phyloP scores from a whole-genome alignment of 495 filamentous ascomycete genomes.

The Penicillium ochrochloron region DNA sequence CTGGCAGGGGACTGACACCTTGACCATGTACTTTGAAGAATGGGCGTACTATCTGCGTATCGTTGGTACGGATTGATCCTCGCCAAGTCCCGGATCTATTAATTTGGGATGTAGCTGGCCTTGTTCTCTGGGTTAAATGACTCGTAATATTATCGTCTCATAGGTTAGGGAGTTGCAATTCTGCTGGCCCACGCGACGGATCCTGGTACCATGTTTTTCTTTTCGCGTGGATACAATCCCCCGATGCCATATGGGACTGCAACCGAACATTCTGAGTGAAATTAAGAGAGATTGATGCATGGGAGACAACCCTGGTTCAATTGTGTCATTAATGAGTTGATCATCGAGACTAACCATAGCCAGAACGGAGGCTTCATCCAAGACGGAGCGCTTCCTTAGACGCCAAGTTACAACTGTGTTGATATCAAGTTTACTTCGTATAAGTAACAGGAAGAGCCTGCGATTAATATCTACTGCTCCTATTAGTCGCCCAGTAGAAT shows the following conservation, averaged over 20 bases:
- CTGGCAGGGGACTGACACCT: not conserved
- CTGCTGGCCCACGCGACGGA: not conserved
- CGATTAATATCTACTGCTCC: not conserved
- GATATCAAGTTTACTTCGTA: not conserved
- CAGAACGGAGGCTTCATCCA: not conserved
- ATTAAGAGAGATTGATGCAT: not conserved
- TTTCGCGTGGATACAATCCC: not conserved
- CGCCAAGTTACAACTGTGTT: not conserved
- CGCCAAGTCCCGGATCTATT: not conserved
- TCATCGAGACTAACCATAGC: not conserved
- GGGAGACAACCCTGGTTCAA: not conserved
- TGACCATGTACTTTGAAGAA: not conserved
- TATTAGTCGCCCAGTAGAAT: not conserved
- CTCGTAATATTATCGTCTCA: not conserved
- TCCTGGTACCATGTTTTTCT: not conserved
- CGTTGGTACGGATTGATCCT: not conserved
- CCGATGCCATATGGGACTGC: slow-evolving; percentile 3
- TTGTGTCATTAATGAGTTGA: not conserved
- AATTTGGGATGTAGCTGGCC: not conserved
- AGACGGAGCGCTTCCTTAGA: not conserved
- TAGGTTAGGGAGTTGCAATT: not conserved
- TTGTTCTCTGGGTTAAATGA: not conserved
- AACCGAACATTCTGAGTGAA: not conserved
- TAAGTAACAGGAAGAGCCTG: not conserved
- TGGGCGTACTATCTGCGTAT: not conserved